Evolutionary conservation across 1,139 yeast genomes (phyloP).

Genomic region (Waltiozyma sp.): DNA sequence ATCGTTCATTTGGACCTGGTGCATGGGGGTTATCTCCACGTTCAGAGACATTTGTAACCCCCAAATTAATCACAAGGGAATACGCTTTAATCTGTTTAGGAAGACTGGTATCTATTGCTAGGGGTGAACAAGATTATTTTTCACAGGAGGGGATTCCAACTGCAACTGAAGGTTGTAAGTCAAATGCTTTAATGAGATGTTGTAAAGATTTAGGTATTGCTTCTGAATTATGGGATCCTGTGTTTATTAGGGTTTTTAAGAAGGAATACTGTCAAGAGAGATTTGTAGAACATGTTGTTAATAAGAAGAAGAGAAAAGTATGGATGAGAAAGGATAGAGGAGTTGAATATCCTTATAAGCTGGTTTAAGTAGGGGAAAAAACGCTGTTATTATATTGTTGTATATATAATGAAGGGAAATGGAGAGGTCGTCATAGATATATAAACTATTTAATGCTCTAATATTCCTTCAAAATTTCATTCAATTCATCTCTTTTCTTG

Average conservation of each 20-base stretch:
- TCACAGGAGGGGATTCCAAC: constrained; percentile 83
- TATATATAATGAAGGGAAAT: no score
- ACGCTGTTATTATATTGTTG: no score
- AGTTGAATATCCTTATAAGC: constrained; percentile 75
- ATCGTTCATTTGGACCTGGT: constrained; percentile 93
- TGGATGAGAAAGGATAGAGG: constrained; percentile 82
- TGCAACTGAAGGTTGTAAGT: constrained; percentile 94
- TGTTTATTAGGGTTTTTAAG: constrained; percentile 74
- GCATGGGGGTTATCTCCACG: constrained; percentile 98
- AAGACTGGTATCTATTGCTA: constrained; percentile 77
- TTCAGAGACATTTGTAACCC: constrained; percentile 68
- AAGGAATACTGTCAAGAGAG: constrained; percentile 67
- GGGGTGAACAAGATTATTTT: constrained; percentile 94
- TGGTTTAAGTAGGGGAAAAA: constrained; percentile 7
- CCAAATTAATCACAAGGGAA: constrained; percentile 64
- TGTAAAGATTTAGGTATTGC: constrained; percentile 96
- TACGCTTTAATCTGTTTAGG: constrained; percentile 85
- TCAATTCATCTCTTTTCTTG: constrained; percentile 12
- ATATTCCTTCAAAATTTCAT: constrained; percentile 12
- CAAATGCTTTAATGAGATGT: constrained; percentile 95
- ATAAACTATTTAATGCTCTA: no score
- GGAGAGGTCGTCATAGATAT: no score
- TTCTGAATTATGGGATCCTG: constrained; percentile 94
- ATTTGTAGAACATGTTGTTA: constrained; percentile 75
- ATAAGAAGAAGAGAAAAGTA: constrained; percentile 75